Conservation (phyloP, 1,284 basidiomycete species). For the Cutaneotrichosporon mucoides region DNA sequence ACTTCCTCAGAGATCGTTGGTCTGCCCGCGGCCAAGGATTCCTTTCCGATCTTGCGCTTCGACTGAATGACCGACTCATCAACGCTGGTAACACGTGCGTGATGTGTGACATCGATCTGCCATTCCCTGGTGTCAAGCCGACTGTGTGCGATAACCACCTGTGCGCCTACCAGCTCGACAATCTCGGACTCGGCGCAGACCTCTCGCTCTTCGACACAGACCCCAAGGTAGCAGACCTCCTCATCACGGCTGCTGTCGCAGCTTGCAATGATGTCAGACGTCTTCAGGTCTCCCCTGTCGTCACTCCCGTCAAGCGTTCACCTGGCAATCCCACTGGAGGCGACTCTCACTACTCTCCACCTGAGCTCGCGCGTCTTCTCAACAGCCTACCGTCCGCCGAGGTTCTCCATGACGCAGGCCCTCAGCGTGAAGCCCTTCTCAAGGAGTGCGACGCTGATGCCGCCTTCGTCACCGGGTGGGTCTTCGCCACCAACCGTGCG, state of each 20-base stretch:
- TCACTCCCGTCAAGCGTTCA: background rate
- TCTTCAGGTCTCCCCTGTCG: background rate
- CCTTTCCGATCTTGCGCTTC: conserved; percentile 3
- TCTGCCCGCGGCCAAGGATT: conserved; percentile 1
- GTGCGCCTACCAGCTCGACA: conserved; percentile 10
- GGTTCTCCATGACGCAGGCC: background rate
- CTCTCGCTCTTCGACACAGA: conserved; percentile 6
- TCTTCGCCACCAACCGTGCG: conserved; percentile 15
- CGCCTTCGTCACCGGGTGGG: background rate
- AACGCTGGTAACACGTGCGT: conserved; percentile 12
- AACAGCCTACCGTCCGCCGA: background rate
- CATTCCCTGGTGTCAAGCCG: conserved; percentile 12
- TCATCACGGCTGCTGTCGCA: conserved; percentile 2
- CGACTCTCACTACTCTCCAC: background rate
- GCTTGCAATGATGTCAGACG: background rate
- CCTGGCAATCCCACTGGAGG: no score
- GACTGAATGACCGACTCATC: conserved; percentile 1
- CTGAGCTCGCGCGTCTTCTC: background rate
- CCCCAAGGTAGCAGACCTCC: conserved; percentile 9
- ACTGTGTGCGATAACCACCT: conserved; percentile 9
- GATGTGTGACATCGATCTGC: conserved; percentile 6
- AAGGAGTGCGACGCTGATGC: background rate
- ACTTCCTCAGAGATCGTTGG: conserved; percentile 4
- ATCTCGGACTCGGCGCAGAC: conserved; percentile 6
- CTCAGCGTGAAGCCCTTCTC: background rate